These are phyloP conservation scores for Cryphonectria japonica DNA, from an alignment of 2,329 filamentous ascomycete genomes.

Conservation along the genomic window DNA sequence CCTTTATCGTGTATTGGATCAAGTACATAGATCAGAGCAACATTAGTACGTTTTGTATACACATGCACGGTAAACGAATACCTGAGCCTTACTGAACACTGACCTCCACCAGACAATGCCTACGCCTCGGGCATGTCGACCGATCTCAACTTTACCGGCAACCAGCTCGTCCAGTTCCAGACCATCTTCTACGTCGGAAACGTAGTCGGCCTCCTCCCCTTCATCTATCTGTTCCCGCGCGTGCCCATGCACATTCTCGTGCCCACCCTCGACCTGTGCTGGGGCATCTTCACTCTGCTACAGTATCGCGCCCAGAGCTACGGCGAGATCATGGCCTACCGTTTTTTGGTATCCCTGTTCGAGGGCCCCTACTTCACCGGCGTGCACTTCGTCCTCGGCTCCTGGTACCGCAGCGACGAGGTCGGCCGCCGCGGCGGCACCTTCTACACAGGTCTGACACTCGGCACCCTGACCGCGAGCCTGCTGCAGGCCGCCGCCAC, in stretches of 20 bases:
- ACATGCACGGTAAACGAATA: neutral
- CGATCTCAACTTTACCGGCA: constrained; percentile 27
- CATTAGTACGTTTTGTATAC: constrained; percentile 24
- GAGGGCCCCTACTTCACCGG: constrained; percentile 13
- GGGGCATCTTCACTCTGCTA: constrained; percentile 35
- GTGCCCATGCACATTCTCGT: constrained; percentile 35
- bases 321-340: constrained; percentile 29
- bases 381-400: constrained; percentile 26
- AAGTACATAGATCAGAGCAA: constrained; percentile 34
- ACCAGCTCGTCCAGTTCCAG: constrained; percentile 33
- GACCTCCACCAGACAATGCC: constrained; percentile 24
- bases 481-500: constrained; percentile 27
- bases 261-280: constrained; percentile 34
- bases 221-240: constrained; percentile 35
- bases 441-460: constrained; percentile 39
- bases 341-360: constrained; percentile 28
- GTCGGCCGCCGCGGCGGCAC: constrained; percentile 27
- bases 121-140: constrained; percentile 28
- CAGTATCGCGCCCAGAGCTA: constrained; percentile 33
- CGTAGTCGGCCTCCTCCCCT: constrained; percentile 34
- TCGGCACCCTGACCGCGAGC: constrained; percentile 28
- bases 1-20: constrained; percentile 32
- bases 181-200: constrained; percentile 34
- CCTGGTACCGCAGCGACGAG: constrained; percentile 28
- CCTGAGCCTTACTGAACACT: neutral